phyloP scores from a whole-genome alignment of 106 monocot species.

The Chionographis japonica region DNA sequence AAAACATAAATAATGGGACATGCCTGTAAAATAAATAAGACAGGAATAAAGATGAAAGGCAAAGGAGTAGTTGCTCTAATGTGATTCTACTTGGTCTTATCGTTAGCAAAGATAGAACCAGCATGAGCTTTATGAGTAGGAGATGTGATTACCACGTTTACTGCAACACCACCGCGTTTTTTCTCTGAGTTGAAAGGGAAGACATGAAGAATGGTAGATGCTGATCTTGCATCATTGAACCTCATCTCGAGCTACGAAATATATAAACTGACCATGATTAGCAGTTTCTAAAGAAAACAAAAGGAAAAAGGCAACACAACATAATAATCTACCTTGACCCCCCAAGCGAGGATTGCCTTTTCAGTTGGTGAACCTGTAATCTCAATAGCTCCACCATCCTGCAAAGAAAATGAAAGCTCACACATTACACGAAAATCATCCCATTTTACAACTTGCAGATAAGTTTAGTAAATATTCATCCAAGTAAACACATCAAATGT shows the following conservation, averaged over 20 bases:
- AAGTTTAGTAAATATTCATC: too few relatives aligned
- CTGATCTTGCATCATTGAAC: slow-evolving; percentile 47
- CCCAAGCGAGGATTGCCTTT: slow-evolving; percentile 83
- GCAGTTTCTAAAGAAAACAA: background rate
- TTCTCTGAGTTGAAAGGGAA: slow-evolving; percentile 87
- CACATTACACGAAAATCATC: background rate
- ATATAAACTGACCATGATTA: background rate
- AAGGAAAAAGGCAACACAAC: background rate
- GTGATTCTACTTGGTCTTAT: too few relatives aligned
- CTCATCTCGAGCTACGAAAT: slow-evolving; percentile 60
- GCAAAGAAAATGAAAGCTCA: background rate
- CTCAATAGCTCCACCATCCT: slow-evolving; percentile 48
- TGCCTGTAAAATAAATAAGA: too few relatives aligned
- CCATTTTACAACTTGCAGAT: background rate
- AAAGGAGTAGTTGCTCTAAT: too few relatives aligned
- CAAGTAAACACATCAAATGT: too few relatives aligned
- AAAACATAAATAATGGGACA: too few relatives aligned
- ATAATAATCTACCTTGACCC: slow-evolving; percentile 39
- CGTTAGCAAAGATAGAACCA: too few relatives aligned
- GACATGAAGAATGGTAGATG: slow-evolving; percentile 61
- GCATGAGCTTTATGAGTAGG: background rate
- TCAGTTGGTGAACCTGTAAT: slow-evolving; percentile 84
- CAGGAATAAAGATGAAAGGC: too few relatives aligned
- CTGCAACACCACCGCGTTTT: slow-evolving; percentile 80
- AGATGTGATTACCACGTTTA: slow-evolving; percentile 44